phyloP scores from a whole-genome alignment of 768 basidiomycete species.

The Lanmaoa pseudosensibilis region DNA sequence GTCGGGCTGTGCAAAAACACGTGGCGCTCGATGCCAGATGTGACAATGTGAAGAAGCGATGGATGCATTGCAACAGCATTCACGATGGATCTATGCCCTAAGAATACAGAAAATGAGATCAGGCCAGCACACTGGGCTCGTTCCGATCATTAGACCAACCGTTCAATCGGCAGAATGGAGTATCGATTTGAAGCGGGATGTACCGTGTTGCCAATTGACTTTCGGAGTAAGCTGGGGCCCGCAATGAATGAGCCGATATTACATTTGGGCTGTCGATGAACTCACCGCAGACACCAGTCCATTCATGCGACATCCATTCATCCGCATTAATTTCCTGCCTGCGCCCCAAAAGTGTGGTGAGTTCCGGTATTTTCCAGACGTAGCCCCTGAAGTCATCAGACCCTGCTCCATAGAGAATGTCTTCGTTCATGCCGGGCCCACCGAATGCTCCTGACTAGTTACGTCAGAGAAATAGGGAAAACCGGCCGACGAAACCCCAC shows the following conservation, averaged over 20 bases:
- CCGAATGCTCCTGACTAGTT: constrained; percentile 76
- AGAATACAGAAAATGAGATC: constrained; percentile 5
- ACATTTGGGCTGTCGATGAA: constrained; percentile 11
- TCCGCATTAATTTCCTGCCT: constrained; percentile 46
- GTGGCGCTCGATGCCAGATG: constrained; percentile 72
- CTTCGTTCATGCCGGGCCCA: constrained; percentile 49
- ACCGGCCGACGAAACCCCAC: constrained; percentile 33
- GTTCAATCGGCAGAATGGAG: constrained; percentile 58
- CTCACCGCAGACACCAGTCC: constrained; percentile 34
- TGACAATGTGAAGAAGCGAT: constrained; percentile 59
- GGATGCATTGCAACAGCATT: constrained; percentile 77
- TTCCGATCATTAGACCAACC: constrained; percentile 39
- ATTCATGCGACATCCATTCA: constrained; percentile 45
- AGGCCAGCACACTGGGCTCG: background rate
- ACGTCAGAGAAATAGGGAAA: background rate
- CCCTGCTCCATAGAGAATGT: constrained; percentile 68
- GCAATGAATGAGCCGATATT: constrained; percentile 9
- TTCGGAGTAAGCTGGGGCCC: constrained; percentile 46
- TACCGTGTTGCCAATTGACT: constrained; percentile 41
- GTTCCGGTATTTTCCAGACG: constrained; percentile 70
- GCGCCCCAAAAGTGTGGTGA: constrained; percentile 41
- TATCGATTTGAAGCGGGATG: constrained; percentile 61
- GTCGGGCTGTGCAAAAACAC: constrained; percentile 71
- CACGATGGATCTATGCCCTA: constrained; percentile 76
- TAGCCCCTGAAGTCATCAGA: constrained; percentile 84